Conservation (phyloP, 2,329 filamentous ascomycete genomes). For the Xylariaceae sp. region DNA sequence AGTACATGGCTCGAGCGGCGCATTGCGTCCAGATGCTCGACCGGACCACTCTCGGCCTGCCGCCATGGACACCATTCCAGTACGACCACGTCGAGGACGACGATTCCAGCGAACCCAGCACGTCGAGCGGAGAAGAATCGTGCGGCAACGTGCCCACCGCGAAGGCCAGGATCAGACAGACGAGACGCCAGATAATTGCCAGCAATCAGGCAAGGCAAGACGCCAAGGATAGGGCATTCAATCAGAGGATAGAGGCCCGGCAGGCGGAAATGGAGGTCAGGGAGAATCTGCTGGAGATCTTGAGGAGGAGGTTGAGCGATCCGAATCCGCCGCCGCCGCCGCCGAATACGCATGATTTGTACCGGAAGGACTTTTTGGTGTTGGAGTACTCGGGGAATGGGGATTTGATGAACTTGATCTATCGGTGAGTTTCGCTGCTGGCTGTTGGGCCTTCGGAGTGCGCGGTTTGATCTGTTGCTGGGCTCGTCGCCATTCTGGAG, state of each 20-base stretch:
- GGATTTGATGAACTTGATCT: neutral
- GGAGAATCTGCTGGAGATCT: too few relatives aligned
- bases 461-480: too few relatives aligned
- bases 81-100: neutral
- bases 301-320: neutral
- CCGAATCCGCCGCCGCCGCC: neutral
- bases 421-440: too few relatives aligned
- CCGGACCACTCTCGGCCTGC: constrained; percentile 2
- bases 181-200: neutral
- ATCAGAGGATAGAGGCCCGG: neutral
- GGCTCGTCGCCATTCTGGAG: too few relatives aligned
- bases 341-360: neutral
- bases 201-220: neutral
- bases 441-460: too few relatives aligned
- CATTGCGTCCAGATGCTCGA: constrained; percentile 19
- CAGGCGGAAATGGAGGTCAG: neutral
- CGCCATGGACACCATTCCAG: neutral
- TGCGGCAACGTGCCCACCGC: neutral
- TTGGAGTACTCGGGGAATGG: constrained; percentile 12
- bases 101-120: constrained; percentile 14
- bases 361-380: constrained; percentile 15
- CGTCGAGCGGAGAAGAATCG: constrained; percentile 19
- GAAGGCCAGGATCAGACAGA: neutral
- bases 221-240: too few relatives aligned
- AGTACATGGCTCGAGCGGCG: constrained; percentile 8